These are phyloP conservation scores for Paraglomus brasilianum DNA, from an alignment of 192 early-diverging fungal genomes.

Conservation along the genomic window DNA sequence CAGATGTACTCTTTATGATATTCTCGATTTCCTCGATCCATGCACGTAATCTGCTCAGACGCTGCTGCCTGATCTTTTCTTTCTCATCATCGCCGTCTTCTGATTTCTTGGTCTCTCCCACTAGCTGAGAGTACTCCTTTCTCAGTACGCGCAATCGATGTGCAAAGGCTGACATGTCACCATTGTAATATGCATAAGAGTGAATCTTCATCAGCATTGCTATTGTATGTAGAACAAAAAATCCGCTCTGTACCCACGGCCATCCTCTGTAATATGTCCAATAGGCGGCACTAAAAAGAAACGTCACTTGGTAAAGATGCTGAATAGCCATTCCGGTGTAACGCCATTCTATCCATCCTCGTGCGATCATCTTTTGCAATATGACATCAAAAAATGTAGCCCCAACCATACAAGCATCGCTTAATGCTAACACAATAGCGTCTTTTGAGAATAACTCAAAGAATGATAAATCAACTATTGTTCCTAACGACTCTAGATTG, in stretches of 20 bases:
- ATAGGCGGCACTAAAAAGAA: constrained; percentile 55
- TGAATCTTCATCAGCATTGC: constrained; percentile 97
- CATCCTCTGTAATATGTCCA: constrained; percentile 69
- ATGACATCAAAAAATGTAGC: constrained; percentile 64
- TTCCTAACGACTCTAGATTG: constrained; percentile 57
- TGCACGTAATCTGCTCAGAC: constrained; percentile 22
- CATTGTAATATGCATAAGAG: constrained; percentile 86
- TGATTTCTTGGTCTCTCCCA: constrained; percentile 29
- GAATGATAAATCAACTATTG: constrained; percentile 42
- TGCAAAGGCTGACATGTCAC: constrained; percentile 59
- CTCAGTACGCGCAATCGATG: constrained; percentile 39
- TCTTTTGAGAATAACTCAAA: constrained; percentile 62
- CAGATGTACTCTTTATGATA: constrained; percentile 49
- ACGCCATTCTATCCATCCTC: constrained; percentile 52
- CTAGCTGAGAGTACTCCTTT: constrained; percentile 32
- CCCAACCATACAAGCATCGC: constrained; percentile 69
- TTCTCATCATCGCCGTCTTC: constrained; percentile 21
- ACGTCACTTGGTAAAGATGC: constrained; percentile 55
- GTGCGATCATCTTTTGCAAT: constrained; percentile 54
- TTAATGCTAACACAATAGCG: constrained; percentile 61
- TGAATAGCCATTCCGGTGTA: constrained; percentile 55
- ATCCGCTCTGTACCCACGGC: constrained; percentile 89
- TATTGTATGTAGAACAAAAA: constrained; percentile 82
- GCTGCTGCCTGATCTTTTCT: background rate
- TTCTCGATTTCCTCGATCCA: constrained; percentile 56